Evolutionary conservation across 805 yeast species (phyloP).

Genomic region (Helenozyma rhizophorensis): DNA sequence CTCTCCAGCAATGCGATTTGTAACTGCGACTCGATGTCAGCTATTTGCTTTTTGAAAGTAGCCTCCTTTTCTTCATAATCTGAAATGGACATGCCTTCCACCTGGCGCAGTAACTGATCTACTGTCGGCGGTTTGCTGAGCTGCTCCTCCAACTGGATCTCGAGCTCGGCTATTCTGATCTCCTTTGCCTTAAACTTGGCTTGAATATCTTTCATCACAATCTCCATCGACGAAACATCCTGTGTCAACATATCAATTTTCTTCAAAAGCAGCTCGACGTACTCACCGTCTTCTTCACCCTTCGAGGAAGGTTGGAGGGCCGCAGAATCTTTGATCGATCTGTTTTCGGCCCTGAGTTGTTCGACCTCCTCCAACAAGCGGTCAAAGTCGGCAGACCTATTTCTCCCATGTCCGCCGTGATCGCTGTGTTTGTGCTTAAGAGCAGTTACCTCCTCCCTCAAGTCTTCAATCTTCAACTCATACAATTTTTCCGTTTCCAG

Average conservation of each 20-base stretch:
- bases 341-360: too few species aligned
- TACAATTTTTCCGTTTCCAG: constrained; percentile 51
- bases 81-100: constrained; percentile 7
- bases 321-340: too few species aligned
- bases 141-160: constrained; percentile 9
- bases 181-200: constrained; percentile 11
- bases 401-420: too few species aligned
- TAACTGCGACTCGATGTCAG: constrained; percentile 3
- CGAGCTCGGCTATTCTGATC: constrained; percentile 11
- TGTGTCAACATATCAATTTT: constrained; percentile 12
- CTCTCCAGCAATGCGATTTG: neutral
- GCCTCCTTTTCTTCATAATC: constrained; percentile 8
- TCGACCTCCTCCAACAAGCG: too few species aligned
- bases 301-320: too few species aligned
- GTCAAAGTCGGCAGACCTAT: too few species aligned
- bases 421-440: too few species aligned
- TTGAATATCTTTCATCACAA: constrained; percentile 13
- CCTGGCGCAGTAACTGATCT: constrained; percentile 4
- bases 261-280: constrained; percentile 5
- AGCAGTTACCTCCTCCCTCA: constrained; percentile 18
- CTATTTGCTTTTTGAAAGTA: constrained; percentile 3
- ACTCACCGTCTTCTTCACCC: constrained; percentile 1
- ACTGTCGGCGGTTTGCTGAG: neutral
- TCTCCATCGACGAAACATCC: constrained; percentile 14
- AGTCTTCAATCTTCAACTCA: constrained; percentile 41